Evolutionary conservation across 257 asterid genomes (phyloP), one percentile per base, ranked within the genome.

Genomic region (Leonotis leonurus): DNA sequence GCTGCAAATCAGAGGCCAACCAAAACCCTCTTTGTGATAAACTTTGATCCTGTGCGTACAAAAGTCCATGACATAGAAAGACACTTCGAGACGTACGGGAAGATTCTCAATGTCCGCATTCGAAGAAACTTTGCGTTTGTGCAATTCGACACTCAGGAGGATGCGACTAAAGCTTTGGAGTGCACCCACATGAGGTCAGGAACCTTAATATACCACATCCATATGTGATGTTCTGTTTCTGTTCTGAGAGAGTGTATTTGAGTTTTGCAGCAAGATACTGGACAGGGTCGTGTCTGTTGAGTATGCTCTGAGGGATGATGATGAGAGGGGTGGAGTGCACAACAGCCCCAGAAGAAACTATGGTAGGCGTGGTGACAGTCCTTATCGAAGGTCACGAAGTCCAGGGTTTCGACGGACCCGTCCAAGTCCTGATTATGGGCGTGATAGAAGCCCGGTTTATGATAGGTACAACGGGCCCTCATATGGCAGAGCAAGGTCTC

Each of bases 281-380:
- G 95, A 92, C 67, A 80, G 97, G 75, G 90, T 91, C 33, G 93
- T 91, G 17, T 86, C 98, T 17, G 98, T 91, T 48, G 98, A 91
- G 78, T 91, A 88, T 74, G 95, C 98, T 69, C 48, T 91, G 70
- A 88, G 80, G 79, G 97, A 91, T 75, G 97, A 91, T 60, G 90
- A 79, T 44, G 93, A 91, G 77, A 84, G 78, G 53, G 94, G 80
- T 20, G 90, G 81, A 54, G 35, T 65, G 39, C 50, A 22, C 8
- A 86, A 76, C 49, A 84, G 95, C 56, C 56, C 91, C 21, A 79
- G 90, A 79, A 82, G 88, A 68, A 73, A 70, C 67, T 76, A 78
- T 48, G 84, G 79, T 35, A 77, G 93, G 81, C 88, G 72, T 37
- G 58, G 71, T 50, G 85, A 69, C 25, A 78, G 89, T 56, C 89